phyloP scores from a whole-genome alignment of 2,329 filamentous ascomycete genomes.

The Westerdykella ornata region DNA sequence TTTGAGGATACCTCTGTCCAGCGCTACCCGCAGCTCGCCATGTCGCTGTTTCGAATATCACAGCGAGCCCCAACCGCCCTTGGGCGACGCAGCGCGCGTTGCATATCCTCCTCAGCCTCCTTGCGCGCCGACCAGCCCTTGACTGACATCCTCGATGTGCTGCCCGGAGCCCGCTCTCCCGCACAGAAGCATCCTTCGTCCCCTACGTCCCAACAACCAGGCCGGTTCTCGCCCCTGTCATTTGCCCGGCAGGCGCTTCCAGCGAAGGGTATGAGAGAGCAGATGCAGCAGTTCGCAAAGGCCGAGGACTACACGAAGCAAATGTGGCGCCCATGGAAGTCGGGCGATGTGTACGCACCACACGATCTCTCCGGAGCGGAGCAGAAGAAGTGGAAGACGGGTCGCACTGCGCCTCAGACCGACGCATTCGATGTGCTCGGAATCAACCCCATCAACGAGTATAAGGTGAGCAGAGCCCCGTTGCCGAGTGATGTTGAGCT shows the following conservation, averaged over 20 bases:
- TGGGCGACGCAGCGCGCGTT: constrained; percentile 14
- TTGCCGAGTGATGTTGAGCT: constrained; percentile 3
- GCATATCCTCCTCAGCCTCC: constrained; percentile 16
- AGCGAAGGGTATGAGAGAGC: constrained; percentile 6
- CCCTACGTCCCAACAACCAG: constrained; percentile 1
- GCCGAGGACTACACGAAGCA: constrained; percentile 52
- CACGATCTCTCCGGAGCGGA: constrained; percentile 75
- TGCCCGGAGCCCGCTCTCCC: constrained; percentile 8
- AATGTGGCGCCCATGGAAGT: constrained; percentile 63
- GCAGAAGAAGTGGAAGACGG: constrained; percentile 70
- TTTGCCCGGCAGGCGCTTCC: constrained; percentile 12
- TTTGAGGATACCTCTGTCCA: too few relatives aligned
- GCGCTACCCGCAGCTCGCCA: constrained; percentile 5
- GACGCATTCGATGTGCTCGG: constrained; percentile 77
- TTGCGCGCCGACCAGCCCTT: constrained; percentile 6
- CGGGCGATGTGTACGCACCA: constrained; percentile 83
- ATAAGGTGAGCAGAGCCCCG: constrained; percentile 58
- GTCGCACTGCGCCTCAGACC: constrained; percentile 41
- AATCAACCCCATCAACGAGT: constrained; percentile 74
- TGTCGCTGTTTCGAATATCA: constrained; percentile 17
- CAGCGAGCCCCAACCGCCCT: constrained; percentile 8
- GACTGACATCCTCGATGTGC: constrained; percentile 16
- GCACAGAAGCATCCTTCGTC: background rate
- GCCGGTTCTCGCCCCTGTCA: constrained; percentile 8
- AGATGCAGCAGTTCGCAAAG: constrained; percentile 25